These are phyloP conservation scores for Phanerochaete sordida DNA, from an alignment of 768 basidiomycete species.

Conservation along the genomic window DNA sequence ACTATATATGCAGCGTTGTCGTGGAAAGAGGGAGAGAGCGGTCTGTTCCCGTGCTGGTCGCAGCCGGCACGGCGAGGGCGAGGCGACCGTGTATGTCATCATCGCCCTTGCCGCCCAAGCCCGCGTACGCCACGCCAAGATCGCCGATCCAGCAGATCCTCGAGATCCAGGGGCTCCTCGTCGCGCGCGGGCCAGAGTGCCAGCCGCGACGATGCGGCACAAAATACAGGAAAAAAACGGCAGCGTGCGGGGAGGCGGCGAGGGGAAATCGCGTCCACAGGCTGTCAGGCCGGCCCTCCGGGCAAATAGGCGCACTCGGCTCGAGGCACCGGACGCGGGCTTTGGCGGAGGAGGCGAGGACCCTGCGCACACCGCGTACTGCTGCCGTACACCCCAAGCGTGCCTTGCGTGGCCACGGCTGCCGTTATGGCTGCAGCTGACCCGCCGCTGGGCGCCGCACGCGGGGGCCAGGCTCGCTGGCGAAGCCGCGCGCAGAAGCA, in stretches of 20 bases:
- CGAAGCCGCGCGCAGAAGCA: neutral
- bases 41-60: neutral
- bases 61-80: neutral
- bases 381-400: too few relatives aligned
- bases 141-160: neutral
- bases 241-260: neutral
- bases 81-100: neutral
- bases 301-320: neutral
- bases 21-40: neutral
- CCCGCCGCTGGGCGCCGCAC: too few relatives aligned
- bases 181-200: too few relatives aligned
- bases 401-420: too few relatives aligned
- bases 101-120: neutral
- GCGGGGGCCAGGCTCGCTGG: too few relatives aligned
- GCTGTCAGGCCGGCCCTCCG: neutral
- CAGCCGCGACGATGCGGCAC: too few relatives aligned
- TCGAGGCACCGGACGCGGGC: neutral
- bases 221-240: neutral
- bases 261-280: neutral
- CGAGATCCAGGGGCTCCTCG: neutral
- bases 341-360: too few relatives aligned
- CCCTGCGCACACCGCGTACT: too few relatives aligned
- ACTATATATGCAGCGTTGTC: neutral
- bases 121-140: neutral
- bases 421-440: too few relatives aligned